Base-by-base conservation (phyloP, 139 green algal species). In the Nannochloris sp. region DNA sequence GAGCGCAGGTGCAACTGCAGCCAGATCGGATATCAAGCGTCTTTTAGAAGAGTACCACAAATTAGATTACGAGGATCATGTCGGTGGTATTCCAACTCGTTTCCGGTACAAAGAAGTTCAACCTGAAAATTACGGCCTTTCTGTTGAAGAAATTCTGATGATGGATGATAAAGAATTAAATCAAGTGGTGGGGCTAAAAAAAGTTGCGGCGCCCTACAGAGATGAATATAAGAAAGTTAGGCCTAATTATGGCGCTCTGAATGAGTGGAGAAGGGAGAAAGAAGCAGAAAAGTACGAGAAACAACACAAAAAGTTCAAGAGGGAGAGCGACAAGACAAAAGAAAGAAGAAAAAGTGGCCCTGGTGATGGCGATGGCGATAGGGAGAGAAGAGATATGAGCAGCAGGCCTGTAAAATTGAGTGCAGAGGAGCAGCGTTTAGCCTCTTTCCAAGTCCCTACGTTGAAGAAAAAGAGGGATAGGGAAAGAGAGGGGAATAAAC, bases 31-130 rank as follows among this genome's bases (percentile, higher is more conserved):
- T 63, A 51, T 85, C 44, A 47, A 76, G 47, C 80, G 81, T 32
- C 56, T 90, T 64, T 60, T 97, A 55, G 84, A 94, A 64, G 89
- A 97, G 67, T 97, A 97, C 70, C 89, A 95, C 77, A 82, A 83
- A 65, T 79, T 97, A 36, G 87, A 97, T 66, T 92, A 91, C 46
- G 92, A 97, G 73, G 91, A 93, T 61, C 61, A 82, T 34, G 77
- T 95, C 7, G 90, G 83, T 0, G 87, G 83, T 23, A 27, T 95
- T 4, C 75, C 73, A 46, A 87, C 74, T n/a, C 70, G 83, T 19
- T 96, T 93, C 75, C 69, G 60, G 30, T 85, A 80, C 65, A 71
- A 67, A 57, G 37, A 46, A 36, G 91, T 98, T 45, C 61, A 77
- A 1, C 59, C 76, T 6, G 74, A 84, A 33, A 76, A 38, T 8